Conservation (phyloP, 139 green algal species). For the Chlamydomonas urium region DNA sequence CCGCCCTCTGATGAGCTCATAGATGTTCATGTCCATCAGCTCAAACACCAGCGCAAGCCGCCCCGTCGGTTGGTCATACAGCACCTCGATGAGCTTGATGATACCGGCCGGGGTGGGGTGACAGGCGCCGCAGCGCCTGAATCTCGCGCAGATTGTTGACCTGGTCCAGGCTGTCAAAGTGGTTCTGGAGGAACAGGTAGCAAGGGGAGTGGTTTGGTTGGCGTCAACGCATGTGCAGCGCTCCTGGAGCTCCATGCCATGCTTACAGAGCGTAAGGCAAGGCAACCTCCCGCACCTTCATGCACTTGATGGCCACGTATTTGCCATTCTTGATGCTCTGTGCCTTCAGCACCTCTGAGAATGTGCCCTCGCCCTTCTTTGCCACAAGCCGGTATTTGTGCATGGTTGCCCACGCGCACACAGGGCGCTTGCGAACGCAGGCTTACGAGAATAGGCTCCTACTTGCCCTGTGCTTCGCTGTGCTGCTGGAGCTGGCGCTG, state of each 20-base stretch:
- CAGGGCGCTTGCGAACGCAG: no score
- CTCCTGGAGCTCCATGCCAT: no score
- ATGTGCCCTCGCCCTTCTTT: constrained; percentile 87
- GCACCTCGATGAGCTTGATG: constrained; percentile 77
- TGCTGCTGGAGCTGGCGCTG: no score
- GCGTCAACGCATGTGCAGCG: no score
- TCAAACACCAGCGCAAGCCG: constrained; percentile 86
- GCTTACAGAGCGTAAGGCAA: no score
- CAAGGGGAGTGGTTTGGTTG: no score
- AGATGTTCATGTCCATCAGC: constrained; percentile 81
- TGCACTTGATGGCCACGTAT: constrained; percentile 87
- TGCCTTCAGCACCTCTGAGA: constrained; percentile 82
- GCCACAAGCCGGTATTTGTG: constrained; percentile 79
- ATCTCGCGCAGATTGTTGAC: constrained; percentile 84
- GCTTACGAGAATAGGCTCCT: no score
- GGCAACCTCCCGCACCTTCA: constrained; percentile 52
- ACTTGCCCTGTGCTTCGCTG: no score
- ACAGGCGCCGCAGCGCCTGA: constrained; percentile 74
- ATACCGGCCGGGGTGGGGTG: constrained; percentile 76
- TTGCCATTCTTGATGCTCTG: constrained; percentile 88
- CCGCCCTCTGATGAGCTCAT: constrained; percentile 73
- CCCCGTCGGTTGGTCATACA: constrained; percentile 86
- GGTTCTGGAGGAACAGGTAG: constrained; percentile 38
- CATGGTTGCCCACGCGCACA: constrained; percentile 28
- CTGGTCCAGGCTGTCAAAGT: constrained; percentile 83